A percentile compares a stretch with the other conserved stretches of the same genome.
phyloP scores from a whole-genome alignment of 345 rosid species.

The Raphanus raphanistrum region DNA sequence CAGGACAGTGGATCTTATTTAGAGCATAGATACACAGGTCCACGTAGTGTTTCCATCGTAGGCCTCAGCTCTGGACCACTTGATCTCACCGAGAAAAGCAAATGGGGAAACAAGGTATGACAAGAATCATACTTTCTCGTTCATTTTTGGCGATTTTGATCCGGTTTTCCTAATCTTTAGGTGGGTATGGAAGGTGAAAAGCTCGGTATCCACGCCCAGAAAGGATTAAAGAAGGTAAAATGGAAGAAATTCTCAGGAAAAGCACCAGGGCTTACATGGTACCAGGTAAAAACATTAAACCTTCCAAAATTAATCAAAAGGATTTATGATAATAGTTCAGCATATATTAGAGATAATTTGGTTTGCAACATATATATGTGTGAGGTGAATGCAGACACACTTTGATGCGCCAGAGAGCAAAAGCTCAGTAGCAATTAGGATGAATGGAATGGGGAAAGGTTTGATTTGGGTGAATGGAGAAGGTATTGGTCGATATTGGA shows the following conservation, averaged over 20 bases:
- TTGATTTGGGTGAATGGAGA: slow-evolving; percentile 84
- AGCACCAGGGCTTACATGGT: slow-evolving; percentile 69
- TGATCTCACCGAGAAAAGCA: slow-evolving; percentile 55
- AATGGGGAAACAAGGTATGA: slow-evolving; percentile 81
- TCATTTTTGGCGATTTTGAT: neutral
- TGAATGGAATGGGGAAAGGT: slow-evolving; percentile 77
- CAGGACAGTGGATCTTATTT: slow-evolving; percentile 95
- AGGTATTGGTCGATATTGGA: slow-evolving; percentile 86
- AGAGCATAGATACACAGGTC: slow-evolving; percentile 88
- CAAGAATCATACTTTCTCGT: neutral
- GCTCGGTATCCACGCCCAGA: slow-evolving; percentile 42
- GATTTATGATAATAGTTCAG: neutral
- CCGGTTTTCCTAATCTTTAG: slow-evolving; percentile 34
- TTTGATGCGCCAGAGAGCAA: slow-evolving; percentile 72
- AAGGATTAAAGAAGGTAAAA: slow-evolving; percentile 50
- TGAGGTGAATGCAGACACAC: slow-evolving; percentile 46
- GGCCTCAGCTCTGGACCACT: slow-evolving; percentile 85
- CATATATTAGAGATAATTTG: neutral
- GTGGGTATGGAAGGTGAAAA: slow-evolving; percentile 77
- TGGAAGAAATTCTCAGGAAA: slow-evolving; percentile 49
- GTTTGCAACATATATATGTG: neutral
- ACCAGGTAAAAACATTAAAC: slow-evolving; percentile 52
- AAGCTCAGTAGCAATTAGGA: slow-evolving; percentile 54
- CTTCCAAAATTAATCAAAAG: neutral
- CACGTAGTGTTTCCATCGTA: slow-evolving; percentile 62